Evolutionary conservation across 1,284 basidiomycete genomes (phyloP), one percentile per base, ranked within the genome.

Genomic region (Cutaneotrichosporon dermatis): DNA sequence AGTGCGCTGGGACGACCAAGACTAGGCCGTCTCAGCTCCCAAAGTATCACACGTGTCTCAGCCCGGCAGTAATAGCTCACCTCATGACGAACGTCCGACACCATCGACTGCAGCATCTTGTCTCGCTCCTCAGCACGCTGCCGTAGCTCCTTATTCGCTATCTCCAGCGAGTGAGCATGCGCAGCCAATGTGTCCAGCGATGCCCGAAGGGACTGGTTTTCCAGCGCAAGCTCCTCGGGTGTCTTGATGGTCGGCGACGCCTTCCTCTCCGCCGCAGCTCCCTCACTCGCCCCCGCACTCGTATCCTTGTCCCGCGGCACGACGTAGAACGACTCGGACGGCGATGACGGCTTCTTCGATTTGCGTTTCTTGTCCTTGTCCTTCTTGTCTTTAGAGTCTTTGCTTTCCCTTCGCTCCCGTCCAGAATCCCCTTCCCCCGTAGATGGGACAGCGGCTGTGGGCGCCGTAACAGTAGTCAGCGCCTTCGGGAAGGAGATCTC

Each of bases 401-500:
- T 36, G 11, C 25, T 25, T 25, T 40, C 35, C 2, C 13, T 12
- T 44, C 25, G 25, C 25, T 25, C 25, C 25, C 25, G 25, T 25
- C 25, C 25, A 25, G 25, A 25, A 40, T 58, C 16, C 25, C 36
- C 7, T 49, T 15, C 41, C 35, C 39, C 13, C 43, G 35, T 9
- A 12, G 2, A 12, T 49, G n/a, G 50, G 39, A 7, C 50, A 7
- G 16, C 49, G 36, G 15, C 33, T 6, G 35, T 11, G 37, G 50
- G 16, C 7, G 41, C 8, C 6, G 48, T 43, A 25, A 39, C 54
- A 1, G 54, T 48, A 2, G 62, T 55, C 25, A 64, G 36, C 0
- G 74, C 76, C 3, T 76, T 72, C 1, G 78, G 76, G 54, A 76
- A 74, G 42, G 69, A 71, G 33, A 78, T 75, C 51, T 76, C 72